phyloP scores from a whole-genome alignment of 768 basidiomycete species.

The Pholiota microspora region DNA sequence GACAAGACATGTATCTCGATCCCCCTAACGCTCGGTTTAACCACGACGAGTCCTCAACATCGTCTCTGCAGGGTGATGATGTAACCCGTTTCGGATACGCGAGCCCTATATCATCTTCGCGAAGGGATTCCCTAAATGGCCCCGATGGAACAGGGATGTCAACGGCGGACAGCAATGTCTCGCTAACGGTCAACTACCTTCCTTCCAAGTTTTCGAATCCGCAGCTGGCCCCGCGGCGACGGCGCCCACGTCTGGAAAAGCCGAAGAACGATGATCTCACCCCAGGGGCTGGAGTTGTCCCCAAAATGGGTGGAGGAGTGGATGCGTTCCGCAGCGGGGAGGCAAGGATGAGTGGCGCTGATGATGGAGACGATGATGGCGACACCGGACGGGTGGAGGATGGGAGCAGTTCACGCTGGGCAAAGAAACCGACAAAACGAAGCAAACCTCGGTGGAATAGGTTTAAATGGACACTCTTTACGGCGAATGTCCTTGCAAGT shows the following conservation, averaged over 20 bases:
- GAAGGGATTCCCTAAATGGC: slow-evolving; percentile 6
- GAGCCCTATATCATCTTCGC: slow-evolving; percentile 6
- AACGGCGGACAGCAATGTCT: slow-evolving; percentile 19
- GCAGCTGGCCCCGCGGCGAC: slow-evolving; percentile 8
- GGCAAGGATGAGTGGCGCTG: slow-evolving; percentile 43
- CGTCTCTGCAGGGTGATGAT: not conserved
- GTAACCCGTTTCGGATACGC: not conserved
- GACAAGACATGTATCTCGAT: slow-evolving; percentile 4
- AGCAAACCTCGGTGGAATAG: slow-evolving; percentile 63
- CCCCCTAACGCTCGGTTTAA: slow-evolving; percentile 6
- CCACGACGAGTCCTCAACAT: not conserved
- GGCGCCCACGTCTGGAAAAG: slow-evolving; percentile 14
- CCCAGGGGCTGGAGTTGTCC: slow-evolving; percentile 31
- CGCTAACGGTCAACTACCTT: slow-evolving; percentile 26
- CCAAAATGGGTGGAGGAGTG: slow-evolving; percentile 72
- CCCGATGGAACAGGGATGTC: not conserved
- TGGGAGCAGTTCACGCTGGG: slow-evolving; percentile 7
- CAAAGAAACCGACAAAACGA: not conserved
- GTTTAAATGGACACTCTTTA: slow-evolving; percentile 81
- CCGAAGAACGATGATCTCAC: slow-evolving; percentile 16
- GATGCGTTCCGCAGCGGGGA: slow-evolving; percentile 62
- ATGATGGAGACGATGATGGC: slow-evolving; percentile 21
- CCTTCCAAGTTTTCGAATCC: slow-evolving; percentile 26
- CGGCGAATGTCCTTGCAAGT: slow-evolving; percentile 52
- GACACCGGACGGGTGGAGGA: slow-evolving; percentile 5